Base-by-base conservation (phyloP, 345 rosid genomes). In the Ricinus communis region DNA sequence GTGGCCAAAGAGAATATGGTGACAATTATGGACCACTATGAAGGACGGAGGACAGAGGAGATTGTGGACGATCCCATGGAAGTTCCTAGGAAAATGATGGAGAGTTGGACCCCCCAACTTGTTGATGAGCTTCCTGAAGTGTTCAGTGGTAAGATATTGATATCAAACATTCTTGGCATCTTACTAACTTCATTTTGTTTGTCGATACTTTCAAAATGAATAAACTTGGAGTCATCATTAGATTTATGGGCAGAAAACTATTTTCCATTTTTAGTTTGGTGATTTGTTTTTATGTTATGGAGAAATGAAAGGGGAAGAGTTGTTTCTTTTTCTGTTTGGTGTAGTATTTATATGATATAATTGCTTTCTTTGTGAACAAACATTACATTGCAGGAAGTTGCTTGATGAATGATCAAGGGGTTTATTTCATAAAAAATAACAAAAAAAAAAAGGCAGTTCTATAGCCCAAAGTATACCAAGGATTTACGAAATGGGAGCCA, bases 61-160 rank as follows among this genome's bases (percentile, higher is more conserved):
- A 83, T 86, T 66, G 93, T 90, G 51, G 96, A 91, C n/a, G 96
- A 94, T 76, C 98, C 98, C 5, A 94, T 91, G 97, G 69, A 57
- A 50, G 88, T 94, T 84, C 96, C 98, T 70, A 84, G 82, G 59
- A 86, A 82, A 70, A 85, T 94, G 63, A 88, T 86, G 96, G 93
- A 90, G 57, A 81, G 71, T 59, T 94, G 98, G 97, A 77, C 83
- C 11, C 96, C 97, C 21, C 97, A 94, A 76, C 82, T 87, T 21
- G 70, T 84, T 71, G 91, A 90, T 69, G 96, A 90, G 65, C 93
- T 94, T 80, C 97, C 98, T 0, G 91, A 90, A 69, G 95, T 82
- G 28, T 94, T 94, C 70, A 91, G 90, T 58, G 98, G 97, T 91
- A 70, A 76, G 87, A 36, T 47, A 15, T 69, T 15, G 41, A 47